Percentiles rank a stretch among this genome's conserved stretches.
Conservation (phyloP, 441 rosid genomes). For the Jatropha multifida region DNA sequence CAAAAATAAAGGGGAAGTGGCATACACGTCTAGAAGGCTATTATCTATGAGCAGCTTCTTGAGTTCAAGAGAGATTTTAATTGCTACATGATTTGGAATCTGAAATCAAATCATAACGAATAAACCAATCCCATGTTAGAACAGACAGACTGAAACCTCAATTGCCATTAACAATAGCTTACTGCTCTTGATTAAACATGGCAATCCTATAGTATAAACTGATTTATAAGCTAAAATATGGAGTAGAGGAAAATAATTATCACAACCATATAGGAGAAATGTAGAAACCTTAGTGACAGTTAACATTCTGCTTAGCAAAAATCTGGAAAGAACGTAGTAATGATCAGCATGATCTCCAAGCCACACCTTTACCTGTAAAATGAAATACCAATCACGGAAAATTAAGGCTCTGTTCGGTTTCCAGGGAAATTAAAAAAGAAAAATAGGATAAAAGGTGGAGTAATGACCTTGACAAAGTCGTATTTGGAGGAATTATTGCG, state of each 20-base stretch:
- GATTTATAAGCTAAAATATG: too few relatives aligned
- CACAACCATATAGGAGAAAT: too few relatives aligned
- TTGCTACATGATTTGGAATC: conserved; percentile 96
- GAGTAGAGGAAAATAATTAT: too few relatives aligned
- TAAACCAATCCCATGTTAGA: too few relatives aligned
- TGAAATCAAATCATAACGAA: conserved; percentile 28
- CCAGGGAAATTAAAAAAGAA: not conserved
- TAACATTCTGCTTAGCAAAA: conserved; percentile 82
- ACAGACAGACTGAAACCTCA: too few relatives aligned
- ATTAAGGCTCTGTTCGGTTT: not conserved
- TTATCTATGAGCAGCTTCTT: conserved; percentile 97
- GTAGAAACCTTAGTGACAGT: too few relatives aligned
- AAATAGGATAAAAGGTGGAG: not conserved
- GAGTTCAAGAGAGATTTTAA: conserved; percentile 93
- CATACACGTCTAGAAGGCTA: conserved; percentile 98
- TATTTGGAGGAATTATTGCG: conserved; percentile 95
- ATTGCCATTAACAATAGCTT: too few relatives aligned
- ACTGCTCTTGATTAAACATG: too few relatives aligned
- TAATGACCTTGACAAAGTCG: conserved; percentile 87
- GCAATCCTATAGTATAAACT: too few relatives aligned
- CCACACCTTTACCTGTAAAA: conserved; percentile 89
- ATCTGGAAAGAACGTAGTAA: conserved; percentile 93
- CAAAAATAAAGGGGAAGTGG: not conserved
- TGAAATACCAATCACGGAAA: conserved; percentile 1
- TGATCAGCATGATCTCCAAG: conserved; percentile 95